These are phyloP conservation scores for Aotearoamyces nothofagi DNA, from an alignment of 2,329 filamentous ascomycete genomes.

Conservation along the genomic window DNA sequence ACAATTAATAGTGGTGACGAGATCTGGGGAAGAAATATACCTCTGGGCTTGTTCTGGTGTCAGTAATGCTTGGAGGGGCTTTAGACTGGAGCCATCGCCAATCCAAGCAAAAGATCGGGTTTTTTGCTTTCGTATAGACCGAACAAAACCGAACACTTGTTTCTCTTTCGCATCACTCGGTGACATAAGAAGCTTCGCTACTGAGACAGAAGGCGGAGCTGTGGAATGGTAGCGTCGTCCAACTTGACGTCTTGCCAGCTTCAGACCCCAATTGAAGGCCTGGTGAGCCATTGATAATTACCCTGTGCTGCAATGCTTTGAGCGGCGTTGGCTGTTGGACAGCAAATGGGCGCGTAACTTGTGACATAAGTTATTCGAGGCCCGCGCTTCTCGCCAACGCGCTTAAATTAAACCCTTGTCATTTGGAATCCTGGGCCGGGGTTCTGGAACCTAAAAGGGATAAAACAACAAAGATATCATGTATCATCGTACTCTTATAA, in stretches of 20 bases:
- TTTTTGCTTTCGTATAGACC: constrained; percentile 79
- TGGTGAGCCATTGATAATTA: constrained; percentile 4
- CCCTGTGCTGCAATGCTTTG: no score
- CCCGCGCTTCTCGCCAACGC: no score
- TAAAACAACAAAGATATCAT: no score
- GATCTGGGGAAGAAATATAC: constrained; percentile 6
- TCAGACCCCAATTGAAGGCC: constrained; percentile 2
- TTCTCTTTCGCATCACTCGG: no score
- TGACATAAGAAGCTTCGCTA: constrained; percentile 41
- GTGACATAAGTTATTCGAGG: no score
- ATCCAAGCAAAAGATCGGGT: constrained; percentile 69
- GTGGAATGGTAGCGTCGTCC: constrained; percentile 6
- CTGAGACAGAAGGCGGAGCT: constrained; percentile 24
- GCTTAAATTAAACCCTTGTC: no score
- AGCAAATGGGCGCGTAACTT: no score
- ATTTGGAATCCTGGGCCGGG: no score
- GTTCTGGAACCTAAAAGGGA: no score
- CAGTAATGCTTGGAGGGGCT: constrained; percentile 47
- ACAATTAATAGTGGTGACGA: no score
- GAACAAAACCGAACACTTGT: constrained; percentile 77
- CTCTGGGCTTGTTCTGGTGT: constrained; percentile 14
- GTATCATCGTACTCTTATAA: no score
- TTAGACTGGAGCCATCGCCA: constrained; percentile 72
- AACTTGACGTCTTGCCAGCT: constrained; percentile 3
- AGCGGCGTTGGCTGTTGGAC: no score